These are phyloP conservation scores for Starmerella bombi DNA, from an alignment of 805 yeast species.

Conservation along the genomic window DNA sequence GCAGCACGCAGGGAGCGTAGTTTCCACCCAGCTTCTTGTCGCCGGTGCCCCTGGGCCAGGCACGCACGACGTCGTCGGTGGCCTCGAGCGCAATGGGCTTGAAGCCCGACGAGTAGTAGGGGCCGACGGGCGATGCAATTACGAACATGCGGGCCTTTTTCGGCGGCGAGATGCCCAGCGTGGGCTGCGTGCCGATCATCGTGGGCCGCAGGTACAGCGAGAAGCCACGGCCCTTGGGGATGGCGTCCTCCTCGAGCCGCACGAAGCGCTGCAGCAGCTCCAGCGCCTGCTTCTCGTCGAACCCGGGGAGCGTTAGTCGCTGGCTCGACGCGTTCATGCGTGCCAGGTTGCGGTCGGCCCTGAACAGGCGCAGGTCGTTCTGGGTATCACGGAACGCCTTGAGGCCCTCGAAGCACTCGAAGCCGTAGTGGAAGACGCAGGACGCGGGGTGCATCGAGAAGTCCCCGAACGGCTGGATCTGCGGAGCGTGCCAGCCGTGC, in stretches of 20 bases:
- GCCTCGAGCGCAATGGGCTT: slow-evolving; percentile 92
- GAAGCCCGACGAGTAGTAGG: slow-evolving; percentile 89
- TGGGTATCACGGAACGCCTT: slow-evolving; percentile 62
- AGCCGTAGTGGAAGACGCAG: slow-evolving; percentile 86
- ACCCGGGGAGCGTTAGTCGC: slow-evolving; percentile 78
- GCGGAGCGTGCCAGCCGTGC: slow-evolving; percentile 81
- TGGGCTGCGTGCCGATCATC: slow-evolving; percentile 80
- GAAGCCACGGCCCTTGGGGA: slow-evolving; percentile 79
- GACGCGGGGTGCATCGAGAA: slow-evolving; percentile 73
- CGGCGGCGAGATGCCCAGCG: slow-evolving; percentile 79
- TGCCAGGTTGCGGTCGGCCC: slow-evolving; percentile 83
- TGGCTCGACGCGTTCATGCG: slow-evolving; percentile 83
- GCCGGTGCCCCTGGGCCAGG: slow-evolving; percentile 99
- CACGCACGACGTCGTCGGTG: slow-evolving; percentile 90
- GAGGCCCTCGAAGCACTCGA: slow-evolving; percentile 90
- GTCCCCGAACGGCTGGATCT: slow-evolving; percentile 72
- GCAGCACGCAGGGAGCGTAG: slow-evolving; percentile 89
- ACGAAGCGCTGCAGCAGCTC: slow-evolving; percentile 66
- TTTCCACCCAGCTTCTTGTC: slow-evolving; percentile 93
- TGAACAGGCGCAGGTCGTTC: slow-evolving; percentile 65
- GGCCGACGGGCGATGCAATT: slow-evolving; percentile 93
- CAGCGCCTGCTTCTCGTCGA: slow-evolving; percentile 64
- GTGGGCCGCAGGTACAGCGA: slow-evolving; percentile 91
- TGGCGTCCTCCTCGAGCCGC: slow-evolving; percentile 57
- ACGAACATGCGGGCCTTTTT: slow-evolving; percentile 69